These are phyloP conservation scores for Penicillium verrucosum DNA, from an alignment of 2,329 filamentous ascomycete species.

Conservation along the genomic window DNA sequence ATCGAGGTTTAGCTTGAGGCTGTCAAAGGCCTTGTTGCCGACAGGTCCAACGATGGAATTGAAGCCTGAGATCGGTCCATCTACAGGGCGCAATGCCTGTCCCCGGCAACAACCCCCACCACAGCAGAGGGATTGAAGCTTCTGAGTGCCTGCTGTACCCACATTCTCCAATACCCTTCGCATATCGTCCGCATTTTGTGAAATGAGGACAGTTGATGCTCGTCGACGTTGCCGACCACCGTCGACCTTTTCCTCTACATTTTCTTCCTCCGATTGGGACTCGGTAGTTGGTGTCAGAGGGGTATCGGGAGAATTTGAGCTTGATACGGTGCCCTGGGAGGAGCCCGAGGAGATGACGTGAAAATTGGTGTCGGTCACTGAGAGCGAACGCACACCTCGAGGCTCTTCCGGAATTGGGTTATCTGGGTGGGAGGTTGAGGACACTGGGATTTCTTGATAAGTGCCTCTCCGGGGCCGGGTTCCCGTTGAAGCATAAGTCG, in stretches of 20 bases:
- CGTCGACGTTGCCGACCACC: slow-evolving; percentile 40
- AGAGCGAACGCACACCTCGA: slow-evolving; percentile 35
- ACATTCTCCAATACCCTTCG: slow-evolving; percentile 55
- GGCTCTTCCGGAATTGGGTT: slow-evolving; percentile 51
- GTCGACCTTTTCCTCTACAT: slow-evolving; percentile 15
- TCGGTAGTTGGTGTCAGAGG: slow-evolving; percentile 43
- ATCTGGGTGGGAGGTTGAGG: slow-evolving; percentile 46
- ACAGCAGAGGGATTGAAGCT: slow-evolving; percentile 62
- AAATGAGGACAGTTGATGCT: slow-evolving; percentile 52
- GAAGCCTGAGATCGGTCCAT: slow-evolving; percentile 38
- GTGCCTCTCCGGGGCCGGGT: slow-evolving; percentile 24
- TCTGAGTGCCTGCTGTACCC: slow-evolving; percentile 52
- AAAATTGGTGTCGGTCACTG: slow-evolving; percentile 34
- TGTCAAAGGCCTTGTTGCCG: slow-evolving; percentile 80
- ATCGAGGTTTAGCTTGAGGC: slow-evolving; percentile 71
- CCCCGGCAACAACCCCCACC: slow-evolving; percentile 64
- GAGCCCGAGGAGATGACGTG: slow-evolving; percentile 26
- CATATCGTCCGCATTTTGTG: slow-evolving; percentile 59
- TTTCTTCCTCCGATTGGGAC: slow-evolving; percentile 34
- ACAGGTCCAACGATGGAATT: slow-evolving; percentile 56
- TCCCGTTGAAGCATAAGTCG: slow-evolving; percentile 24
- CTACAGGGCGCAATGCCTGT: slow-evolving; percentile 51
- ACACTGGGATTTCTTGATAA: slow-evolving; percentile 33
- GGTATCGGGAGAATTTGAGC: slow-evolving; percentile 39
- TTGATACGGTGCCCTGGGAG: slow-evolving; percentile 34